Evolutionary conservation across 768 basidiomycete species (phyloP), one percentile per base, ranked within the genome.

Genomic region (Podaxis pistillaris): DNA sequence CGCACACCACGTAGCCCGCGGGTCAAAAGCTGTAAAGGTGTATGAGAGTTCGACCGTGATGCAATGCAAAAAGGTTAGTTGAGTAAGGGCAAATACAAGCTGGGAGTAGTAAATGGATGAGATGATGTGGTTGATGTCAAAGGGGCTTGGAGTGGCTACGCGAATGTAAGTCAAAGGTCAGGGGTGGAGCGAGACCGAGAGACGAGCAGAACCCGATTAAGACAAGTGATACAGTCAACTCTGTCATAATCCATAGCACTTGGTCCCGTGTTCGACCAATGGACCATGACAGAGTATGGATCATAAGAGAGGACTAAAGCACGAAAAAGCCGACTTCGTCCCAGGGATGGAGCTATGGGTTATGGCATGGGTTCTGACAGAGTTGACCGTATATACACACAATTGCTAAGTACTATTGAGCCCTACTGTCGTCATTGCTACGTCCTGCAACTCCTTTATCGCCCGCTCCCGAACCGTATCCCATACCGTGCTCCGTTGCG

Each of bases 401-500:
- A 15, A 46, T 55, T n/a, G 4, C 41, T 63, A 66, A 65, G 68
- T 63, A 62, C 68, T 63, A 2, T 12, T 33, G 33, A 33, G 33
- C 3, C 64, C 67, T 26, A 75, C 72, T 41, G 75, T 72, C 40
- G 73, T 74, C 49, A 76, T 74, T 15, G 88, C 89, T 6, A 79
- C 81, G 37, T 89, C 88, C 67, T 89, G 88, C 70, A 94, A 74
- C 70, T 94, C 91, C 65, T 83, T 83, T 22, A 93, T 76, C 12
- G 91, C 90, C 62, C 83, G 81, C 72, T 88, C 85, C 62, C 93
- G 83, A 56, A 93, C 87, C 71, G 87, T 73, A 62, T 86, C 82
- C 93, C 93, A 95, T 19, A 94, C 81, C 9, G 81, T 78, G 69
- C 88, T 82, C 59, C 92, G 79, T 70, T 93, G 90, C 1, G 83